These are phyloP conservation scores for Aureobasidium uvarum DNA, from an alignment of 2,329 filamentous ascomycete species.

Conservation along the genomic window DNA sequence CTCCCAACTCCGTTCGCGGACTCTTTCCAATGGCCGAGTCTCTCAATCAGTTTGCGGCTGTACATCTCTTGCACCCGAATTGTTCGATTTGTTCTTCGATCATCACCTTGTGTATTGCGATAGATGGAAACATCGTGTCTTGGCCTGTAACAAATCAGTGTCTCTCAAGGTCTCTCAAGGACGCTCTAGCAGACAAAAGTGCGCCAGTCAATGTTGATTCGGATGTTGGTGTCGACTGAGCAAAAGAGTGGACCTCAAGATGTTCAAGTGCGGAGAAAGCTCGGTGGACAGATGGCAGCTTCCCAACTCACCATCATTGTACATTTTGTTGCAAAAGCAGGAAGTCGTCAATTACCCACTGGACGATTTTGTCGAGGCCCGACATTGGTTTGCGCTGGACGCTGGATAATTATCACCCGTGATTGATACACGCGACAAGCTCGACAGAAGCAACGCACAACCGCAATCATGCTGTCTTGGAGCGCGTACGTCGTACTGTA, in stretches of 20 bases:
- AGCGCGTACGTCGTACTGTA: slow-evolving; percentile 15
- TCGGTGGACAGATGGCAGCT: slow-evolving; percentile 7
- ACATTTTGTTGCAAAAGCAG: neutral
- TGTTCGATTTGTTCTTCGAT: too few relatives aligned
- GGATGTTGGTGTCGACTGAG: neutral
- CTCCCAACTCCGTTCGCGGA: neutral
- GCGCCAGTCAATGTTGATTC: too few relatives aligned
- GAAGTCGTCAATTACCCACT: neutral
- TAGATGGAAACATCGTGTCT: too few relatives aligned
- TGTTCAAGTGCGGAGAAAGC: slow-evolving; percentile 7
- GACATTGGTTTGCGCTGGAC: neutral
- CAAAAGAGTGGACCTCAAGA: neutral
- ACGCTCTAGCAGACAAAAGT: too few relatives aligned
- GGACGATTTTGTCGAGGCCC: neutral
- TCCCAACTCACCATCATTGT: slow-evolving; percentile 12
- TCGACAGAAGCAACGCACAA: neutral
- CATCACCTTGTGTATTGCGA: too few relatives aligned
- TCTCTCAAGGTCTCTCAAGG: too few relatives aligned
- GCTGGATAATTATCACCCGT: neutral
- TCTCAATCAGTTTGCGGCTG: neutral
- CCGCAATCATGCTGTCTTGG: slow-evolving; percentile 25
- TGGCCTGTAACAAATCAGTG: too few relatives aligned
- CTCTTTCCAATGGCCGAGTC: neutral
- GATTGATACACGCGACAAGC: neutral
- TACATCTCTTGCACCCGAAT: too few relatives aligned